Conservation (phyloP, 1,284 basidiomycete genomes). For the Cryptococcus floricola region DNA sequence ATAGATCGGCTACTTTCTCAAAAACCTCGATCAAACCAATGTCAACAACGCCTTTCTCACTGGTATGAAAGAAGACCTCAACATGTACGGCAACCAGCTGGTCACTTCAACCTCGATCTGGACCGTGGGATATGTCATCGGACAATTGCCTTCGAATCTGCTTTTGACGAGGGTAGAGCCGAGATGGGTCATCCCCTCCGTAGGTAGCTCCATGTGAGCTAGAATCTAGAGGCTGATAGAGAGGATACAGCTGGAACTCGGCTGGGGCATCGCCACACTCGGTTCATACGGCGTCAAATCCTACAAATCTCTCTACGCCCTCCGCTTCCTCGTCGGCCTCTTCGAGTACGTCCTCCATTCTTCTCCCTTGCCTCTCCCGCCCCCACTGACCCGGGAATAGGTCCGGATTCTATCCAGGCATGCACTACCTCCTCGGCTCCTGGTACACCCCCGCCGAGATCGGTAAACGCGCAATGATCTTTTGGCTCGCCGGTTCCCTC, state of each 20-base stretch:
- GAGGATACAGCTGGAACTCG: conserved; percentile 29
- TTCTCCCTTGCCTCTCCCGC: conserved; percentile 5
- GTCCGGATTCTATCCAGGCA: conserved; percentile 38
- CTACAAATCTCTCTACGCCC: conserved; percentile 24
- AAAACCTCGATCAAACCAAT: conserved; percentile 37
- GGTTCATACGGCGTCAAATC: conserved; percentile 29
- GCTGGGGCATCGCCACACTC: conserved; percentile 39
- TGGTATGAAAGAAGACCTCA: conserved; percentile 67
- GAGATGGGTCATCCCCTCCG: conserved; percentile 29
- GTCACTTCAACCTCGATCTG: conserved; percentile 35
- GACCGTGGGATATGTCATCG: conserved; percentile 40
- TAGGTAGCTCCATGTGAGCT: conserved; percentile 8
- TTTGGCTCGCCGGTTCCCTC: conserved; percentile 33
- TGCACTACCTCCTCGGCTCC: conserved; percentile 34
- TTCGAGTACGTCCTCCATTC: conserved; percentile 22
- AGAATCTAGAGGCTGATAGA: background rate
- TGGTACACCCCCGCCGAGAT: conserved; percentile 43
- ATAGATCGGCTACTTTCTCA: conserved; percentile 34
- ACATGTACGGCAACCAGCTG: conserved; percentile 34
- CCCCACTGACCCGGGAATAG: conserved; percentile 3
- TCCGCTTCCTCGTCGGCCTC: conserved; percentile 36
- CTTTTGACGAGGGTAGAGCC: conserved; percentile 40
- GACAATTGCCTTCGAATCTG: conserved; percentile 39
- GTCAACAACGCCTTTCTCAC: conserved; percentile 29
- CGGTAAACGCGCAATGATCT: conserved; percentile 40